Evolutionary conservation across 2,329 filamentous ascomycete genomes (phyloP).

Genomic region (Bipolaris bicolor): DNA sequence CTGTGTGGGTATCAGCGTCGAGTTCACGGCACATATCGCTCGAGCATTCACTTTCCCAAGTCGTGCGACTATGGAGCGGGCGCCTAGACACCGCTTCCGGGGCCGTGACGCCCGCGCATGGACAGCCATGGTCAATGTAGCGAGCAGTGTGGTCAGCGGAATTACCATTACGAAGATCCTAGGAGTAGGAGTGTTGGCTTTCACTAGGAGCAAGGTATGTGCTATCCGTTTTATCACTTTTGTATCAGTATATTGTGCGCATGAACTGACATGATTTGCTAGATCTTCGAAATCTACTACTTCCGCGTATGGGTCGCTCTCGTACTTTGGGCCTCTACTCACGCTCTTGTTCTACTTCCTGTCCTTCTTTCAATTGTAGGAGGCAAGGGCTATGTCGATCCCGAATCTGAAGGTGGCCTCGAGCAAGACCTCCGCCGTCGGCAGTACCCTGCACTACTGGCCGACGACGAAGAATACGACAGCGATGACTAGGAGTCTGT

Average conservation of each 20-base stretch:
- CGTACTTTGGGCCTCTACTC: conserved; percentile 84
- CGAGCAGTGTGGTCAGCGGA: conserved; percentile 90
- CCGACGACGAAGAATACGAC: conserved; percentile 76
- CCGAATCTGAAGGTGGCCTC: conserved; percentile 83
- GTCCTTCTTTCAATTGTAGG: conserved; percentile 86
- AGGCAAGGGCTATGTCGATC: conserved; percentile 83
- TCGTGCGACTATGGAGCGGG: conserved; percentile 78
- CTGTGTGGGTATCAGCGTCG: conserved; percentile 93
- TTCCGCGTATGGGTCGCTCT: conserved; percentile 95
- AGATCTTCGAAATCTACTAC: conserved; percentile 99
- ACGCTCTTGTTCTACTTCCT: conserved; percentile 89
- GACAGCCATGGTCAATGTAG: conserved; percentile 93
- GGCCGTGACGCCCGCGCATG: conserved; percentile 85
- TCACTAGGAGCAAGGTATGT: conserved; percentile 79
- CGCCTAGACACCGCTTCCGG: conserved; percentile 73
- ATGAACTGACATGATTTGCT: not conserved
- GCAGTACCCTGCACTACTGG: conserved; percentile 75
- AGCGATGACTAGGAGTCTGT: conserved; percentile 36
- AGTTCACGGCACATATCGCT: conserved; percentile 97
- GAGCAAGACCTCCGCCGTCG: conserved; percentile 86
- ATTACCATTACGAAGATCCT: conserved; percentile 96
- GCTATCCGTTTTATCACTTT: not conserved
- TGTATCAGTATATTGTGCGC: too few relatives aligned
- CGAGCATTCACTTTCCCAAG: conserved; percentile 95
- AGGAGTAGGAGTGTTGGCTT: conserved; percentile 89